Percentiles rank a stretch among this genome's conserved stretches.
Evolutionary conservation across 2,329 filamentous ascomycete genomes (phyloP).

Genomic region (Leptodontidium sp.): DNA sequence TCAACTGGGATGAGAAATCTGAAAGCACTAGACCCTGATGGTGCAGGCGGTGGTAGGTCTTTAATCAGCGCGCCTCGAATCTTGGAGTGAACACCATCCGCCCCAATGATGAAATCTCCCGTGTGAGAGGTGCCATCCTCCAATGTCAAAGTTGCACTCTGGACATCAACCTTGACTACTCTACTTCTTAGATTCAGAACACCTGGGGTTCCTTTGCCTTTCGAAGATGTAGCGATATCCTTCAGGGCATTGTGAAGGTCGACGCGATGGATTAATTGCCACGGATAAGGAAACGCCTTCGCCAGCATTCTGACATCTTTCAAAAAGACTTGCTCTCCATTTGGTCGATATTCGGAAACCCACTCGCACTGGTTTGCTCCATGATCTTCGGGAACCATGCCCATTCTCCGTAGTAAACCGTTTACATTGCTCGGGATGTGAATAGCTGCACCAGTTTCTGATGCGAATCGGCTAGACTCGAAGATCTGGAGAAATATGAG

Average conservation of each 20-base stretch:
- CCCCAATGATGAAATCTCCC: constrained; percentile 61
- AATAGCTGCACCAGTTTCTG: constrained; percentile 67
- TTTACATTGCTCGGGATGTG: constrained; percentile 69
- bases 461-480: constrained; percentile 63
- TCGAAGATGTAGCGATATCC: constrained; percentile 51
- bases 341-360: constrained; percentile 25
- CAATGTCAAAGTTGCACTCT: constrained; percentile 53
- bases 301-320: constrained; percentile 19
- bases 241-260: constrained; percentile 62
- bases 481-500: constrained; percentile 52
- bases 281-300: constrained; percentile 40
- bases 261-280: constrained; percentile 62
- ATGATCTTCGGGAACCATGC: constrained; percentile 51
- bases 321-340: constrained; percentile 24
- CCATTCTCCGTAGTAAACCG: constrained; percentile 58
- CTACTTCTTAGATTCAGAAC: constrained; percentile 52
- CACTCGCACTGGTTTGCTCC: constrained; percentile 42
- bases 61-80: constrained; percentile 4
- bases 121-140: constrained; percentile 53
- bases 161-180: constrained; percentile 54
- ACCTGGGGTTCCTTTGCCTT: constrained; percentile 49
- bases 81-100: constrained; percentile 57
- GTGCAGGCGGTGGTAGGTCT: background rate
- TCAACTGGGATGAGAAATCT: constrained; percentile 37
- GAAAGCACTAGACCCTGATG: constrained; percentile 31